phyloP scores from a whole-genome alignment of 169 alveolate genomes.

The Theileria annulata region DNA sequence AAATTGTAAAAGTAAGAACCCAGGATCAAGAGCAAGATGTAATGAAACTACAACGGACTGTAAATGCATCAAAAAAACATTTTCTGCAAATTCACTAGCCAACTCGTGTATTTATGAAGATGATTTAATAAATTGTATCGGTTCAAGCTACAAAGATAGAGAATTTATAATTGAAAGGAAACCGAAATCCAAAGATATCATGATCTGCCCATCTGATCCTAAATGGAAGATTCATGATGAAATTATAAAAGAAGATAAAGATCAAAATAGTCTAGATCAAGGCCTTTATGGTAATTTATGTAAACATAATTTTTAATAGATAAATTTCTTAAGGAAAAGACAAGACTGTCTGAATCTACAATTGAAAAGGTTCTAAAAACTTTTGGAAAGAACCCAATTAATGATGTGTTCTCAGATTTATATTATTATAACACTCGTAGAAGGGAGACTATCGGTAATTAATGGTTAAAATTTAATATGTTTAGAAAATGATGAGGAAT shows the following conservation, averaged over 20 bases:
- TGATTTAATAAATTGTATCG: background rate
- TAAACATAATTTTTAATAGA: background rate
- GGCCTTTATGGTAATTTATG: background rate
- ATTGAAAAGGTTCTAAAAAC: background rate
- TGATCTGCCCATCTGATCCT: background rate
- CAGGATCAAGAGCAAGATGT: conserved; percentile 1
- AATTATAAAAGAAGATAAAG: background rate
- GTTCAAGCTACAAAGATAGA: background rate
- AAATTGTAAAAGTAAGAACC: background rate
- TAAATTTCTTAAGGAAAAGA: background rate
- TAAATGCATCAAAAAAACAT: conserved; percentile 1
- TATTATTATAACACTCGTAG: background rate
- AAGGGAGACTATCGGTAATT: background rate
- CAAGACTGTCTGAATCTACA: background rate
- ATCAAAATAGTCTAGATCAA: background rate
- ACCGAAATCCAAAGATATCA: background rate
- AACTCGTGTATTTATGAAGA: conserved; percentile 4
- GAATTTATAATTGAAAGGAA: background rate
- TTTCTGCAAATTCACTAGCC: background rate
- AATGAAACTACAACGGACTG: background rate
- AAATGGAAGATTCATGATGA: background rate
- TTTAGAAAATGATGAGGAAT: background rate
- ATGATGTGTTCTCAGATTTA: conserved; percentile 13
- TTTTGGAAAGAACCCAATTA: conserved; percentile 20
- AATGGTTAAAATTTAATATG: background rate